Conservation (phyloP, 1,139 yeast species). For the Candida glucosophila region DNA sequence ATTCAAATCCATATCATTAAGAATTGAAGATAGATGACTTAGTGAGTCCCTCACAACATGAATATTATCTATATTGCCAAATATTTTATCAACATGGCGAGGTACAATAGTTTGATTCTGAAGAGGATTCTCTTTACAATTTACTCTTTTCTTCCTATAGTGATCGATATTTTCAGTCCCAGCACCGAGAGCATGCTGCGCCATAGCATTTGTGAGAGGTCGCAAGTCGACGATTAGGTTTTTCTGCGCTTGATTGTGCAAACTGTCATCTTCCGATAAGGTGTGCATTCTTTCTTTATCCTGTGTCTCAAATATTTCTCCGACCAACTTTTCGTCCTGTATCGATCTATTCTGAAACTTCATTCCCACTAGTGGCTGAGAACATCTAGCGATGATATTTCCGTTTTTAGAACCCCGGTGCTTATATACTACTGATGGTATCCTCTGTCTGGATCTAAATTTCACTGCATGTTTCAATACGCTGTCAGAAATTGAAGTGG, state of each 20-base stretch:
- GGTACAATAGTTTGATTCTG: no score
- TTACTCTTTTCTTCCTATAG: constrained; percentile 37
- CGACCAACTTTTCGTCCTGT: constrained; percentile 80
- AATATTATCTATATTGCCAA: constrained; percentile 87
- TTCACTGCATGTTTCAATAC: constrained; percentile 77
- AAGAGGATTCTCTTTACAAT: constrained; percentile 5
- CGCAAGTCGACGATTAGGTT: constrained; percentile 85
- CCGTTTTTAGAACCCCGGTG: constrained; percentile 51
- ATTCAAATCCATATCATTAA: constrained; percentile 60
- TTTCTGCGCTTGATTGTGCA: constrained; percentile 36
- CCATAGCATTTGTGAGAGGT: constrained; percentile 91
- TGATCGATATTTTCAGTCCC: constrained; percentile 92
- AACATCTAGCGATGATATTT: constrained; percentile 77
- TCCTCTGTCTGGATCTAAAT: constrained; percentile 75
- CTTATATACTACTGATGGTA: constrained; percentile 76
- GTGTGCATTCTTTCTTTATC: constrained; percentile 19
- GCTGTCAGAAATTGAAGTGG: constrained; percentile 68
- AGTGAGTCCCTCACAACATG: constrained; percentile 91
- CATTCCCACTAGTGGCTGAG: constrained; percentile 90
- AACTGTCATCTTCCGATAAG: constrained; percentile 10
- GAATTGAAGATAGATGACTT: constrained; percentile 49
- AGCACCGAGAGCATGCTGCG: constrained; percentile 94
- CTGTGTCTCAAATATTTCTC: constrained; percentile 57
- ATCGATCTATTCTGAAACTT: constrained; percentile 74
- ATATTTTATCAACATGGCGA: constrained; percentile 54